Conservation (phyloP, 2,329 filamentous ascomycete species). For the Neodidymelliopsis sp. region DNA sequence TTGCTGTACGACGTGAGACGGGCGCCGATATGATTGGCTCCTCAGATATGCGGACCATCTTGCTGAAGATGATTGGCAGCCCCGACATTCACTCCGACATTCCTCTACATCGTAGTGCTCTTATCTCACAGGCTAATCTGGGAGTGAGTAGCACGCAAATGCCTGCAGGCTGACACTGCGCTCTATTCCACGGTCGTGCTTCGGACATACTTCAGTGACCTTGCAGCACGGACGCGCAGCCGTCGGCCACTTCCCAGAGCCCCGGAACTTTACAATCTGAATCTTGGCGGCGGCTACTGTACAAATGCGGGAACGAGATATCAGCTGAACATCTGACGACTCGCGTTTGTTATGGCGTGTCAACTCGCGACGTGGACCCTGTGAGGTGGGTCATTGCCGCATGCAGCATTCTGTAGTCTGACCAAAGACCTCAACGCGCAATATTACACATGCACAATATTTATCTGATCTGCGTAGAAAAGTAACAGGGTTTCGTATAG, state of each 20-base stretch:
- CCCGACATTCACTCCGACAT: slow-evolving; percentile 27
- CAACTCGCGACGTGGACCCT: not conserved
- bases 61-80: slow-evolving; percentile 7
- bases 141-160: not conserved
- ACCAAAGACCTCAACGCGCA: not conserved
- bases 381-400: slow-evolving; percentile 4
- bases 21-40: slow-evolving; percentile 20
- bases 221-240: slow-evolving; percentile 2
- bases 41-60: slow-evolving; percentile 15
- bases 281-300: slow-evolving; percentile 9
- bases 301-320: slow-evolving; percentile 14
- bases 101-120: not conserved
- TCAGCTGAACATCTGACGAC: slow-evolving; percentile 22
- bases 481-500: slow-evolving; percentile 10
- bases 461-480: not conserved
- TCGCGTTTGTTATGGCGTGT: slow-evolving; percentile 4
- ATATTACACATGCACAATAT: slow-evolving; percentile 3
- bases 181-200: slow-evolving; percentile 19
- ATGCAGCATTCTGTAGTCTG: slow-evolving; percentile 7
- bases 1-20: slow-evolving; percentile 18
- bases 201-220: slow-evolving; percentile 13
- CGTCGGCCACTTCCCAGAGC: slow-evolving; percentile 19
- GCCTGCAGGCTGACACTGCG: not conserved
- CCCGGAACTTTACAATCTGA: slow-evolving; percentile 4
- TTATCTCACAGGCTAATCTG: slow-evolving; percentile 4